A percentile compares a stretch with the other conserved stretches of the same genome.
phyloP scores from a whole-genome alignment of 108 stramenopile species.

The Schizochytrium sp. region DNA sequence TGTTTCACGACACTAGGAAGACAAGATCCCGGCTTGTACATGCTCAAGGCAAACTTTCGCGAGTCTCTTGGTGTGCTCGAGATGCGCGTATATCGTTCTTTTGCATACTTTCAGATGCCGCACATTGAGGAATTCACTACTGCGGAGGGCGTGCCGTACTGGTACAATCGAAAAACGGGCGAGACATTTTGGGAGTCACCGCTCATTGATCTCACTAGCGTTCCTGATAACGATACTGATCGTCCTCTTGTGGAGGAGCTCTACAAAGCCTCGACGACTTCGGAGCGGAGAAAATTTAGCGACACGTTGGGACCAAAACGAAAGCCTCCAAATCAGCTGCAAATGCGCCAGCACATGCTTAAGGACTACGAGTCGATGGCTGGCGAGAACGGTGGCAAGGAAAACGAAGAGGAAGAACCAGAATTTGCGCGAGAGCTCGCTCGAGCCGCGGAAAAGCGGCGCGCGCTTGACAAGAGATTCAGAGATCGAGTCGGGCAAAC shows the following conservation, averaged over 20 bases:
- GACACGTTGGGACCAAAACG: neutral
- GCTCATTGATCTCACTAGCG: conserved; percentile 23
- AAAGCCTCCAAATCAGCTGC: neutral
- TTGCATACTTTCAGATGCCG: conserved; percentile 52
- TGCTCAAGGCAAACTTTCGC: conserved; percentile 36
- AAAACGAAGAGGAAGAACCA: neutral
- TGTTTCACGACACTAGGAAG: conserved; percentile 54
- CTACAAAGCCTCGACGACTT: neutral
- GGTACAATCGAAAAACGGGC: conserved; percentile 53
- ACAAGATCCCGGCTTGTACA: conserved; percentile 58
- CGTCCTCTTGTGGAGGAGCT: neutral
- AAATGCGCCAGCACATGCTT: conserved; percentile 19
- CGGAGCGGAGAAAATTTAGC: neutral
- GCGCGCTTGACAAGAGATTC: neutral
- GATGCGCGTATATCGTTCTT: conserved; percentile 49
- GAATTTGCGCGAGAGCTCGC: neutral
- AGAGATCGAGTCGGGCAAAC: neutral
- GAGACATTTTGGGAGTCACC: conserved; percentile 60
- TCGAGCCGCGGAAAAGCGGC: neutral
- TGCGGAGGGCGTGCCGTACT: conserved; percentile 53
- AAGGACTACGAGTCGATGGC: neutral
- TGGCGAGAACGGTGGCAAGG: neutral
- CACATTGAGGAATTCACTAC: conserved; percentile 39
- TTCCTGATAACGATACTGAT: conserved; percentile 28
- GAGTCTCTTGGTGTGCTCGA: conserved; percentile 45